These are phyloP conservation scores for Scheffersomyces illinoinensis DNA, from an alignment of 1,139 yeast genomes.

Conservation along the genomic window DNA sequence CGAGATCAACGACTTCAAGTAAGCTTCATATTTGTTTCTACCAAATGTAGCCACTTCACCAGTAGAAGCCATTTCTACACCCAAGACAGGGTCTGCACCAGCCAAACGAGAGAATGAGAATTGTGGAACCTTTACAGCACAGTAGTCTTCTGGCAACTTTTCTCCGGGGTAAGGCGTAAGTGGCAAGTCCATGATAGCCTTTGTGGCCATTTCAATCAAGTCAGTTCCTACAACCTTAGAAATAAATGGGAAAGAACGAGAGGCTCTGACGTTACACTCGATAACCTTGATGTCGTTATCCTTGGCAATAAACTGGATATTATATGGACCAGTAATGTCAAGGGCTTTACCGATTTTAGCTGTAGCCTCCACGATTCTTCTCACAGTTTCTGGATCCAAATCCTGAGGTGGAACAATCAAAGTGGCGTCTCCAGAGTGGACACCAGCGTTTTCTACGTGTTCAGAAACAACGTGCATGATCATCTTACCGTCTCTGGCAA, in stretches of 20 bases:
- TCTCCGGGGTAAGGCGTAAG: conserved; percentile 86
- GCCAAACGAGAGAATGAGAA: conserved; percentile 96
- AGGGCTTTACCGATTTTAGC: conserved; percentile 95
- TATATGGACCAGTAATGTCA: conserved; percentile 97
- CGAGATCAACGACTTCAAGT: conserved; percentile 88
- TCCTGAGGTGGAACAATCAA: conserved; percentile 97
- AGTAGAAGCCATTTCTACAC: conserved; percentile 99
- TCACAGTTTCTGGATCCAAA: conserved; percentile 86
- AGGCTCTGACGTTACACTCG: conserved; percentile 98
- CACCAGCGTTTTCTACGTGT: conserved; percentile 99
- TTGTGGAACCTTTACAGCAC: conserved; percentile 97
- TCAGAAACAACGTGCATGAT: conserved; percentile 98
- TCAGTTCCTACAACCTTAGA: conserved; percentile 98
- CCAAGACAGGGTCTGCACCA: conserved; percentile 97
- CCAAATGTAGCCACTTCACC: conserved; percentile 99
- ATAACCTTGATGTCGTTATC: conserved; percentile 93
- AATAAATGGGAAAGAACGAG: conserved; percentile 97
- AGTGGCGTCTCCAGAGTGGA: conserved; percentile 99
- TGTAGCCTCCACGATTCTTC: conserved; percentile 90
- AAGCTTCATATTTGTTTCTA: conserved; percentile 94
- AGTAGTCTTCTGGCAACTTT: conserved; percentile 87
- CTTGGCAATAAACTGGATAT: conserved; percentile 93
- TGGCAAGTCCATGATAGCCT: conserved; percentile 90
- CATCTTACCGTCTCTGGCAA: conserved; percentile 91
- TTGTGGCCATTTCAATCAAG: conserved; percentile 95